These are phyloP conservation scores for Penicillium psychrosexuale DNA, from an alignment of 2,329 filamentous ascomycete genomes.

Conservation along the genomic window DNA sequence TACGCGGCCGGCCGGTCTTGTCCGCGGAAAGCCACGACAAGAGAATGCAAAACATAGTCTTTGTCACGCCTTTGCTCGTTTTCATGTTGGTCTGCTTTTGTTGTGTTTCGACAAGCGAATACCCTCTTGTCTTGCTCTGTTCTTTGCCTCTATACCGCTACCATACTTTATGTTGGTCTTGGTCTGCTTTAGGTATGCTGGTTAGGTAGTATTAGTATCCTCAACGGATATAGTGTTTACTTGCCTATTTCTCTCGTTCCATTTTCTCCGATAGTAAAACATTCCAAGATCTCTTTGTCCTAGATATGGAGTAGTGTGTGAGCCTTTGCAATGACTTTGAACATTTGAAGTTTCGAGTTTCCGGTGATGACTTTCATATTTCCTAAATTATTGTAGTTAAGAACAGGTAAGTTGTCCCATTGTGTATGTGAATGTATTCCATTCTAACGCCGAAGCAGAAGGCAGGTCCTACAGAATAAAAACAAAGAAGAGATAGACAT, in stretches of 20 bases:
- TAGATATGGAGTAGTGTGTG: too few relatives aligned
- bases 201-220: background rate
- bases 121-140: constrained; percentile 16
- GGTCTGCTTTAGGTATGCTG: too few relatives aligned
- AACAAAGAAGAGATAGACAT: background rate
- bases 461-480: background rate
- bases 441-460: background rate
- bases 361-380: background rate
- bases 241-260: background rate
- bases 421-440: background rate
- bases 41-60: background rate
- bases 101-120: constrained; percentile 18
- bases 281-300: background rate
- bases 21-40: constrained; percentile 9
- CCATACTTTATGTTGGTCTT: background rate
- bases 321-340: background rate
- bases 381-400: background rate
- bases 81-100: background rate
- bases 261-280: background rate
- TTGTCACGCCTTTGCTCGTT: background rate
- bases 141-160: background rate
- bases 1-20: background rate
- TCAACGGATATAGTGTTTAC: background rate
- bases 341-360: background rate
- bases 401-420: background rate